Conservation (phyloP, 1,284 basidiomycete species). For the Austroboletus niveus region DNA sequence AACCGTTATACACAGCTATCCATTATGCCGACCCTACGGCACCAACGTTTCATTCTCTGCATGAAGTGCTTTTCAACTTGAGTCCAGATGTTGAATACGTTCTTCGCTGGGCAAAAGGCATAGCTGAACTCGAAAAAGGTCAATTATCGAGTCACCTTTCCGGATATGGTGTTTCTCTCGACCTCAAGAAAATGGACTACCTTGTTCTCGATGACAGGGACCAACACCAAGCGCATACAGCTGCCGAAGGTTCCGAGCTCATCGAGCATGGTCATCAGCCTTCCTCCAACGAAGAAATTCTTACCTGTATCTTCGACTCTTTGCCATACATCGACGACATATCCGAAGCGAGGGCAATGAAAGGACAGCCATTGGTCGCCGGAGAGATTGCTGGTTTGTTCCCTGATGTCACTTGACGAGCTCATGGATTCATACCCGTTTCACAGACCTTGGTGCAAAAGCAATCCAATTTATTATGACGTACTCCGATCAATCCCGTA, state of each 20-base stretch:
- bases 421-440: conserved; percentile 2
- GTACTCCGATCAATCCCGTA: conserved; percentile 37
- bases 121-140: conserved; percentile 34
- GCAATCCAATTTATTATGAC: conserved; percentile 69
- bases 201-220: conserved; percentile 86
- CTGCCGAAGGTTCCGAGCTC: conserved; percentile 3
- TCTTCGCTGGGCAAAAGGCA: conserved; percentile 47
- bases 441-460: conserved; percentile 67
- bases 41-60: conserved; percentile 63
- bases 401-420: background rate
- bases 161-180: conserved; percentile 90
- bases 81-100: conserved; percentile 65
- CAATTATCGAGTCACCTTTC: conserved; percentile 53
- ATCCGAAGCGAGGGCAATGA: conserved; percentile 44
- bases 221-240: conserved; percentile 6
- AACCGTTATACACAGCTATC: conserved; percentile 60
- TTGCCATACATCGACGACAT: conserved; percentile 51
- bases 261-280: conserved; percentile 14
- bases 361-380: conserved; percentile 50
- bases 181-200: conserved; percentile 97
- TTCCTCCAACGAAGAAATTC: conserved; percentile 26
- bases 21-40: conserved; percentile 68
- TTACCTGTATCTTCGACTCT: conserved; percentile 45
- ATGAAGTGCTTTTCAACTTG: conserved; percentile 56
- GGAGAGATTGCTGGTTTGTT: conserved; percentile 58